Evolutionary conservation across 192 early-diverging fungal species (phyloP).

Genomic region (Podila epigama): DNA sequence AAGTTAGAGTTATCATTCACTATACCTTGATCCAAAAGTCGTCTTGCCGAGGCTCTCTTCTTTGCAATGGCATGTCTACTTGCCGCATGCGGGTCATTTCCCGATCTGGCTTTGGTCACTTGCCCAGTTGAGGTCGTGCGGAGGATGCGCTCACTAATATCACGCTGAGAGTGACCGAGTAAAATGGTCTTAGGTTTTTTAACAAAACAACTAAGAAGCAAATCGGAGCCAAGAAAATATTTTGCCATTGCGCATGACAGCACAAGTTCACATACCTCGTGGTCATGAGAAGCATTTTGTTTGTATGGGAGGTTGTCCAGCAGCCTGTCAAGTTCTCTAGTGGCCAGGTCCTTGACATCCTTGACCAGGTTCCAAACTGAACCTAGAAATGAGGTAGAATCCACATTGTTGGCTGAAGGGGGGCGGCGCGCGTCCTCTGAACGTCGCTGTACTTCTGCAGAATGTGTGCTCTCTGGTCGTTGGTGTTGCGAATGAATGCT

Average conservation of each 20-base stretch:
- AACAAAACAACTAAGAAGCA: too few relatives aligned
- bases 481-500: neutral
- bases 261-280: slow-evolving; percentile 5
- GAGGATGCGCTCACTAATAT: too few relatives aligned
- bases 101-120: slow-evolving; percentile 18
- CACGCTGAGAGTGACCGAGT: too few relatives aligned
- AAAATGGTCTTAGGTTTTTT: too few relatives aligned
- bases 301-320: slow-evolving; percentile 38
- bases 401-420: neutral
- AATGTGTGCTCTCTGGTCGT: neutral
- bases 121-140: neutral
- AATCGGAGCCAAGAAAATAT: too few relatives aligned
- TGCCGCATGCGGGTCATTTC: slow-evolving; percentile 12
- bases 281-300: neutral
- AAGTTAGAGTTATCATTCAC: neutral
- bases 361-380: slow-evolving; percentile 40
- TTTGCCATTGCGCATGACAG: neutral
- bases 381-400: slow-evolving; percentile 19
- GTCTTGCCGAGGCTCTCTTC: neutral
- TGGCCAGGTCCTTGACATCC: slow-evolving; percentile 28
- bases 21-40: slow-evolving; percentile 20
- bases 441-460: neutral
- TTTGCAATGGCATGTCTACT: neutral
- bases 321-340: slow-evolving; percentile 30
- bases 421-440: neutral